These are phyloP conservation scores for Phanerodontia chrysosporium DNA, from an alignment of 768 basidiomycete genomes.

Conservation along the genomic window DNA sequence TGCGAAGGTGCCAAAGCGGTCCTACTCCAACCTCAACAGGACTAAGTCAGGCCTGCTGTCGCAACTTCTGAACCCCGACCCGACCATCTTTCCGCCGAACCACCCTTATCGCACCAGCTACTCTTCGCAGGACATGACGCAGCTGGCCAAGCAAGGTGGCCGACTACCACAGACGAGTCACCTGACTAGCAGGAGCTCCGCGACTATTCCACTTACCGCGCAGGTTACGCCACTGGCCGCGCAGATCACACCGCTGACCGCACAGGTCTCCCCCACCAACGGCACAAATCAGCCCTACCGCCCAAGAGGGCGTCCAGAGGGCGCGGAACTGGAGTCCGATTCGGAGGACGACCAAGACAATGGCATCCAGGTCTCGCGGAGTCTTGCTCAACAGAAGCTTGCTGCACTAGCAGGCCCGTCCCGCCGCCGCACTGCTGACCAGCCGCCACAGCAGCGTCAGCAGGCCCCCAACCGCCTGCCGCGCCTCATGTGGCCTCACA, in stretches of 20 bases:
- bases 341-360: slow-evolving; percentile 49
- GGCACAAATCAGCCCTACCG: slow-evolving; percentile 40
- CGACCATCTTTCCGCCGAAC: slow-evolving; percentile 49
- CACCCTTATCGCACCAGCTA: slow-evolving; percentile 57
- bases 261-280: slow-evolving; percentile 17
- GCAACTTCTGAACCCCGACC: slow-evolving; percentile 70
- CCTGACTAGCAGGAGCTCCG: slow-evolving; percentile 53
- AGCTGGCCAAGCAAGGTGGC: slow-evolving; percentile 17
- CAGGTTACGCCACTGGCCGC: slow-evolving; percentile 32
- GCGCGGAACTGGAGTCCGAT: slow-evolving; percentile 52
- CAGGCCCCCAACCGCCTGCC: too few species aligned
- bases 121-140: slow-evolving; percentile 44
- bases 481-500: too few species aligned
- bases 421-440: slow-evolving; percentile 37
- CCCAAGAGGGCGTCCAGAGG: slow-evolving; percentile 62
- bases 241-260: slow-evolving; percentile 25
- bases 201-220: slow-evolving; percentile 54
- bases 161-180: slow-evolving; percentile 20
- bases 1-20: slow-evolving; percentile 62
- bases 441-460: slow-evolving; percentile 15
- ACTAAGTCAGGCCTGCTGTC: slow-evolving; percentile 57
- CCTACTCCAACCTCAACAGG: slow-evolving; percentile 56
- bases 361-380: slow-evolving; percentile 55
- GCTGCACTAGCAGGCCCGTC: slow-evolving; percentile 44
- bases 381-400: slow-evolving; percentile 65